phyloP scores from a whole-genome alignment of 345 rosid genomes.

The Corchorus capsularis region DNA sequence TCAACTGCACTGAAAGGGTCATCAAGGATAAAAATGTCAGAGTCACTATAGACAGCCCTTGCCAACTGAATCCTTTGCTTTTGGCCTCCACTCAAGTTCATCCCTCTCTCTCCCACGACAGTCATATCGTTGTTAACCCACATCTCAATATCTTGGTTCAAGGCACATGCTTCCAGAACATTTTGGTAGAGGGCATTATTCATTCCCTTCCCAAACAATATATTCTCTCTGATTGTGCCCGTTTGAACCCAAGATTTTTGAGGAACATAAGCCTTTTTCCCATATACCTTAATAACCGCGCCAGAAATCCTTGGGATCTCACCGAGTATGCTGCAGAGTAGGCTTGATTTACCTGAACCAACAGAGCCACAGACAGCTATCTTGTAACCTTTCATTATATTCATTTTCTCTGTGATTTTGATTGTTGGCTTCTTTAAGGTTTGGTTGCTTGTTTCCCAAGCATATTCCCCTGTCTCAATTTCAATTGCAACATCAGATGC shows the following conservation, averaged over 20 bases:
- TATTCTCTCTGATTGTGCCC: constrained; percentile 66
- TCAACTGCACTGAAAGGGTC: constrained; percentile 84
- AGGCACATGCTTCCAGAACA: constrained; percentile 59
- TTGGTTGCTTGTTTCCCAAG: constrained; percentile 40
- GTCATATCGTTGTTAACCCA: constrained; percentile 60
- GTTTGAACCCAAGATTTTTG: constrained; percentile 89
- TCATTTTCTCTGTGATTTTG: constrained; percentile 36
- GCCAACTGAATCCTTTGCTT: constrained; percentile 84
- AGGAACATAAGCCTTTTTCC: constrained; percentile 66
- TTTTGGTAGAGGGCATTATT: constrained; percentile 42
- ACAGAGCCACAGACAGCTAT: constrained; percentile 78
- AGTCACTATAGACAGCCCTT: constrained; percentile 64
- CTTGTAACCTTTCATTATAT: constrained; percentile 46
- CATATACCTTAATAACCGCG: constrained; percentile 48
- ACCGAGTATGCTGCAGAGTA: constrained; percentile 65
- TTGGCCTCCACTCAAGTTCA: constrained; percentile 88
- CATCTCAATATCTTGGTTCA: constrained; percentile 60
- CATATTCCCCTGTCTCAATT: constrained; percentile 47
- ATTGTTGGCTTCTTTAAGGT: constrained; percentile 33
- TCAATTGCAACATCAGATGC: constrained; percentile 34
- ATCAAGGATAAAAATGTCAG: constrained; percentile 74
- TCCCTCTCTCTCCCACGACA: constrained; percentile 80
- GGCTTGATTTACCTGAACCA: constrained; percentile 76
- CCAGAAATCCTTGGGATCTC: constrained; percentile 75
- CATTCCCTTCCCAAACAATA: constrained; percentile 62